Base-by-base conservation (phyloP, 164 flowering plant species). In the Umbilicus rupestris region DNA sequence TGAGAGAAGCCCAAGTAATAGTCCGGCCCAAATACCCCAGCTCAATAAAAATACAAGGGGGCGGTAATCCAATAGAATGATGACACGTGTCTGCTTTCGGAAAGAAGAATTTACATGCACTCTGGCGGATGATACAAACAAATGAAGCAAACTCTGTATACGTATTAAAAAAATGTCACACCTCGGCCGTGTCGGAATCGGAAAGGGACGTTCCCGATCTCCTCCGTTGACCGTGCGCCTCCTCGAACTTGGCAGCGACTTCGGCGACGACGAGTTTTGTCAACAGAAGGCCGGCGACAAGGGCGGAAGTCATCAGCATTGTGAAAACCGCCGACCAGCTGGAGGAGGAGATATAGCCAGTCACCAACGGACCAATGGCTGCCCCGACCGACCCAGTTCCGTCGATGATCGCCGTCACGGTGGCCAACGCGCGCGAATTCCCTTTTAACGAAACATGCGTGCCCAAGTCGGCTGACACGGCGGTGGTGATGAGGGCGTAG, bases 331-430 rank as follows among this genome's bases (percentile, higher is more conserved):
- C 80, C 57, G 46, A 77, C 96, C 96, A 89, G 71, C 96, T 85
- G 64, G 64, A 66, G 3, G 79, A 60, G 0, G 96, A 87, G 15
- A 89, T 84, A 45, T 85, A 87, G 5, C 96, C 92, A 0, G 92
- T 87, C 22, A 89, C 39, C 47, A 89, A 63, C 0, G 96, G 96
- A 30, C 96, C 96, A 22, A 89, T 68, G 2, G 96, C 90, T 62
- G 96, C 92, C 42, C 96, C 96, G 5, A 85, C 78, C 6, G 92
- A 87, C 39, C 96, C 96, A 2, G 96, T 89, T 39, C 92, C 96
- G 45, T 89, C 92, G n/a, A 89, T 89, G 30, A 89, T 89, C 9
- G 92, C 96, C 0, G 96, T 82, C 31, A 89, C 96, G 0, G 96
- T 89, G 1, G 96, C 92, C 66, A 89, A 67, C 28, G 96, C 96